Percentiles rank a stretch among this genome's conserved stretches.
phyloP scores from a whole-genome alignment of 106 monocot species.

The Dioscorea zingiberensis region DNA sequence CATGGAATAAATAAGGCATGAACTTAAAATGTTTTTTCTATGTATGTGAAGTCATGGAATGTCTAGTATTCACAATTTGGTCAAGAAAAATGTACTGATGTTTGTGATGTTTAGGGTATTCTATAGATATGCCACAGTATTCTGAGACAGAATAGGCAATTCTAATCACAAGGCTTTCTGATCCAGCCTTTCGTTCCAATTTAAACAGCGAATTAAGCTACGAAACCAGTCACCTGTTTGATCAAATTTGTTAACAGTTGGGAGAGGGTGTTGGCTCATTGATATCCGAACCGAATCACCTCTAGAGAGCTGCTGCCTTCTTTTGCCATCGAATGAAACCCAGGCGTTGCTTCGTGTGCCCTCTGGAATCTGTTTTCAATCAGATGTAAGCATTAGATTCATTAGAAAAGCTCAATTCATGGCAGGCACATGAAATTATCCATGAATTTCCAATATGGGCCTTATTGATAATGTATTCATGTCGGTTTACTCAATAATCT shows the following conservation, averaged over 20 bases:
- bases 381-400: neutral
- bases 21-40: too few species aligned
- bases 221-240: conserved; percentile 98
- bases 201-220: conserved; percentile 87
- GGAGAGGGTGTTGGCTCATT: conserved; percentile 96
- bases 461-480: too few species aligned
- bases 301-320: conserved; percentile 91
- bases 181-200: conserved; percentile 95
- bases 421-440: too few species aligned
- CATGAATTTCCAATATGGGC: too few species aligned
- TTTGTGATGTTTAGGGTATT: neutral
- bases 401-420: too few species aligned
- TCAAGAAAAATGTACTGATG: too few species aligned
- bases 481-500: too few species aligned
- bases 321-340: conserved; percentile 99
- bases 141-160: neutral
- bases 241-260: conserved; percentile 96
- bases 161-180: conserved; percentile 75
- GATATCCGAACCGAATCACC: conserved; percentile 82
- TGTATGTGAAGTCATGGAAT: too few species aligned
- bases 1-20: too few species aligned
- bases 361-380: conserved; percentile 61
- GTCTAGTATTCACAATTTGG: too few species aligned
- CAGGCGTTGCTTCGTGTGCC: conserved; percentile 91
- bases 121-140: conserved; percentile 6